Conservation (phyloP, 2,329 filamentous ascomycete genomes). For the Penicillium olsonii region DNA sequence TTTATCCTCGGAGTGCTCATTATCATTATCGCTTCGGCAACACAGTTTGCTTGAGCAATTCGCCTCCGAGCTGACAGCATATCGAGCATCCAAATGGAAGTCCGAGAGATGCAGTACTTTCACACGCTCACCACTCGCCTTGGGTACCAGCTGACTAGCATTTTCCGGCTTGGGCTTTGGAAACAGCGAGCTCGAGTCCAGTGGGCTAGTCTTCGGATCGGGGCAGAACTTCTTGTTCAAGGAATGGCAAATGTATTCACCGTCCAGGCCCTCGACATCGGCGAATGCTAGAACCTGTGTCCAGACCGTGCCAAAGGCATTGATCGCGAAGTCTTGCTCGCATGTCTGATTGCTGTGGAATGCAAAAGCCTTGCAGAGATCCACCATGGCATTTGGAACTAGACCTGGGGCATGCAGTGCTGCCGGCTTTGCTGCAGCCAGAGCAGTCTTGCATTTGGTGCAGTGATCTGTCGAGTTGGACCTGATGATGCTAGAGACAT, state of each 20-base stretch:
- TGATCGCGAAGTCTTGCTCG: conserved; percentile 48
- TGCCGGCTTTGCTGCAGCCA: conserved; percentile 53
- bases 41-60: conserved; percentile 56
- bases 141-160: conserved; percentile 44
- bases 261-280: conserved; percentile 57
- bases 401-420: conserved; percentile 52
- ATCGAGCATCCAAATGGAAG: conserved; percentile 58
- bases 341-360: conserved; percentile 53
- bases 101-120: conserved; percentile 61
- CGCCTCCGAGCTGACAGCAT: conserved; percentile 54
- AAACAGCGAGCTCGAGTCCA: conserved; percentile 51
- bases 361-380: conserved; percentile 51
- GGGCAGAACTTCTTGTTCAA: conserved; percentile 53
- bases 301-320: conserved; percentile 57
- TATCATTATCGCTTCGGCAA: conserved; percentile 50
- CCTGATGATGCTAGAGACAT: conserved; percentile 51
- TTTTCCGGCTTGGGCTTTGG: conserved; percentile 57
- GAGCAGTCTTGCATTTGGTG: conserved; percentile 55
- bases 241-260: conserved; percentile 58
- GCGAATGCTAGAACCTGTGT: conserved; percentile 58
- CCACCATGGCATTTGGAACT: conserved; percentile 54
- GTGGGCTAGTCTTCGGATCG: conserved; percentile 45
- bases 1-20: conserved; percentile 35
- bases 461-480: conserved; percentile 47
- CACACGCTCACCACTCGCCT: conserved; percentile 54